These are phyloP conservation scores for Dicorynia guianensis DNA, from an alignment of 306 rosid species.

Conservation along the genomic window DNA sequence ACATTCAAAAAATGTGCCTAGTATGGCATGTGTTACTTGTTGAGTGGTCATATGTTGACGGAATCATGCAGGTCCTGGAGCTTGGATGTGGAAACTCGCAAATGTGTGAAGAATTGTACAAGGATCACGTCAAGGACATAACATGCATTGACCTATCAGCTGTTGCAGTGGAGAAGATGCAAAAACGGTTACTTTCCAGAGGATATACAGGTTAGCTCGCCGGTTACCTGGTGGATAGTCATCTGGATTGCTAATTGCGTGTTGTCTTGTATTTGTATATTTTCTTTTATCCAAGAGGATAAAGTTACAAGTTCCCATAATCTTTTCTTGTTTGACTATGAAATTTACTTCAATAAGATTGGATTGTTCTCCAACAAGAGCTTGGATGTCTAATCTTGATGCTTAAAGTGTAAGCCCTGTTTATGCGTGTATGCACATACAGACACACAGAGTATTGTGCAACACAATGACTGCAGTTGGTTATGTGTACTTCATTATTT, in stretches of 20 bases:
- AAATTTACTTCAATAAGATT: no score
- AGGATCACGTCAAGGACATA: slow-evolving; percentile 68
- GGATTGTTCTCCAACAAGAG: no score
- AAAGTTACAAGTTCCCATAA: not conserved
- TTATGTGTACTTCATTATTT: not conserved
- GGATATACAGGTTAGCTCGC: slow-evolving; percentile 66
- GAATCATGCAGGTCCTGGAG: slow-evolving; percentile 68
- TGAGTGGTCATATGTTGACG: slow-evolving; percentile 22
- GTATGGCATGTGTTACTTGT: not conserved
- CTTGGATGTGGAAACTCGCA: slow-evolving; percentile 97
- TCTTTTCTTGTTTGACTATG: not conserved
- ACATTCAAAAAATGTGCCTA: not conserved
- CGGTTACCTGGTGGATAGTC: not conserved
- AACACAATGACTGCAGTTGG: not conserved
- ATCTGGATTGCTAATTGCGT: not conserved
- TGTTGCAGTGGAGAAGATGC: slow-evolving; percentile 83
- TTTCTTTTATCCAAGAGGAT: not conserved
- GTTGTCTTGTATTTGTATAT: slow-evolving; percentile 13
- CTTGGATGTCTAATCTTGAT: no score
- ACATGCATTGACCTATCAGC: slow-evolving; percentile 92
- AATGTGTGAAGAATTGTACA: slow-evolving; percentile 77
- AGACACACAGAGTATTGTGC: no score
- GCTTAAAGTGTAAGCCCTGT: no score
- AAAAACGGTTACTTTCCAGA: slow-evolving; percentile 61
- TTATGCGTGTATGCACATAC: no score